Percentiles rank a stretch among this genome's conserved stretches.
phyloP scores from a whole-genome alignment of 1,139 yeast species.

The Magnusiomyces tetraspermus region DNA sequence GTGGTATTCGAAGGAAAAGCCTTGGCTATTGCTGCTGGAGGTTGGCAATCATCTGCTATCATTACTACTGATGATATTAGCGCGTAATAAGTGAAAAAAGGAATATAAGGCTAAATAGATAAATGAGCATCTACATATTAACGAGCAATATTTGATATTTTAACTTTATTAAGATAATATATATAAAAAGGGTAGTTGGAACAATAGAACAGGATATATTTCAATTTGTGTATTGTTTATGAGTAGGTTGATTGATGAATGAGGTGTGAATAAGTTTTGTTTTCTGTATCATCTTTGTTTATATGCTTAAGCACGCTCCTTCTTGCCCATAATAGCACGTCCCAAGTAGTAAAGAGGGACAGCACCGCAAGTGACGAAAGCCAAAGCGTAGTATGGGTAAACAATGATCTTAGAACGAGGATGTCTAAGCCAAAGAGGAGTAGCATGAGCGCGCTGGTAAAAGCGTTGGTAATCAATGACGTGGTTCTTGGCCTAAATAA shows the following conservation, averaged over 20 bases:
- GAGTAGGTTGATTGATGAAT: no score
- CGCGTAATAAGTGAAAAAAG: no score
- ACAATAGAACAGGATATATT: no score
- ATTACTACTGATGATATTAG: constrained; percentile 20
- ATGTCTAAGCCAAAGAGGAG: constrained; percentile 35
- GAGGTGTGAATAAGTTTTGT: no score
- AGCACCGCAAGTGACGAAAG: constrained; percentile 57
- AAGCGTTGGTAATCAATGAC: constrained; percentile 33
- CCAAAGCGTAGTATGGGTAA: constrained; percentile 84
- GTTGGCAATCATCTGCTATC: constrained; percentile 71
- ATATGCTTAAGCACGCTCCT: not conserved
- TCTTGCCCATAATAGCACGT: constrained; percentile 43
- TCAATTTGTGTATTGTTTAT: no score
- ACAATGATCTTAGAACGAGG: constrained; percentile 68
- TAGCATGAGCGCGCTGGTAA: constrained; percentile 32
- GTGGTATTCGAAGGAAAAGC: constrained; percentile 37
- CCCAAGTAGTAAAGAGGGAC: constrained; percentile 68
- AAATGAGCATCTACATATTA: no score
- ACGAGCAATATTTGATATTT: no score
- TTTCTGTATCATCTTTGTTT: no score
- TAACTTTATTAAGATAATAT: no score
- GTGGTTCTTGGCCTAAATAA: constrained; percentile 23
- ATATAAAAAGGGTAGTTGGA: no score
- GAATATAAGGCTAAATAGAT: no score
- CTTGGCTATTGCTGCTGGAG: constrained; percentile 54